A percentile compares a stretch with the other conserved stretches of the same genome.
Evolutionary conservation across 257 asterid species (phyloP).

Genomic region (Gentiana straminea): DNA sequence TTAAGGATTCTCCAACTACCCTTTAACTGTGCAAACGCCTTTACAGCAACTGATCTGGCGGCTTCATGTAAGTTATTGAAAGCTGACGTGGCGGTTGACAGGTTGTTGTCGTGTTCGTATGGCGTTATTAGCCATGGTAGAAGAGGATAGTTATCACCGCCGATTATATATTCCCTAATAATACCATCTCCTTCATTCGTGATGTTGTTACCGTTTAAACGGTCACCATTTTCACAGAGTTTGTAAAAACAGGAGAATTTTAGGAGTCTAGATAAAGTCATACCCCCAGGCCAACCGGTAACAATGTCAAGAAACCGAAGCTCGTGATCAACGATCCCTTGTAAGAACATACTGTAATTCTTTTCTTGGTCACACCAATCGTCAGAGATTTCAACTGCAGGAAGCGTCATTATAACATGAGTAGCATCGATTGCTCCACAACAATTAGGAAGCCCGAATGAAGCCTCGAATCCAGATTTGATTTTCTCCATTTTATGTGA

Average conservation of each 20-base stretch:
- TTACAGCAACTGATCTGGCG: constrained; percentile 41
- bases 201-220: constrained; percentile 39
- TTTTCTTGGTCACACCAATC: constrained; percentile 93
- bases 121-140: constrained; percentile 95
- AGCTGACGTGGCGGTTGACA: constrained; percentile 13
- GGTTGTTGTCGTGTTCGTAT: constrained; percentile 34
- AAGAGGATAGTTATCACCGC: constrained; percentile 69
- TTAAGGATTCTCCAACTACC: constrained; percentile 95
- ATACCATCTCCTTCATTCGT: constrained; percentile 25
- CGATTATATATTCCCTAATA: constrained; percentile 68
- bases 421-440: constrained; percentile 94
- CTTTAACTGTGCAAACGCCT: constrained; percentile 66
- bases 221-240: constrained; percentile 62
- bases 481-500: constrained; percentile 31
- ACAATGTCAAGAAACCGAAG: constrained; percentile 66
- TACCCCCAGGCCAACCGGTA: constrained; percentile 98
- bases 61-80: constrained; percentile 44
- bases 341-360: constrained; percentile 87
- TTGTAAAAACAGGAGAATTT: constrained; percentile 68
- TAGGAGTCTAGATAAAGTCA: constrained; percentile 65
- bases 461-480: constrained; percentile 47
- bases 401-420: constrained; percentile 85
- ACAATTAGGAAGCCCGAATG: constrained; percentile 72
- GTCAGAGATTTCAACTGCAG: constrained; percentile 86
- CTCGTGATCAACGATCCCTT: constrained; percentile 71